phyloP scores from a whole-genome alignment of 129 eudicot genomes.

The Pulicaria dysenterica region DNA sequence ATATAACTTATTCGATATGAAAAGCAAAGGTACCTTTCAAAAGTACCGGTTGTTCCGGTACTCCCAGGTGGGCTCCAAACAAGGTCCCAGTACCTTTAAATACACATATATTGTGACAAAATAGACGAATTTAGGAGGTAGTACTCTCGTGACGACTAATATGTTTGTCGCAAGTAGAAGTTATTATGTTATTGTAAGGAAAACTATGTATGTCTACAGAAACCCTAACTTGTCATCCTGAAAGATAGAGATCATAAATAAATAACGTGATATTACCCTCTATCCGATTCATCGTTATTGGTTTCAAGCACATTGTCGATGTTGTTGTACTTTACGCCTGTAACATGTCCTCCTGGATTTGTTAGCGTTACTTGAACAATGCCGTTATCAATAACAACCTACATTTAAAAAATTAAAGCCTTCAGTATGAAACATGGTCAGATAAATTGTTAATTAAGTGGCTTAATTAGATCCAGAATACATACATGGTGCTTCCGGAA shows the following conservation, averaged over 20 bases:
- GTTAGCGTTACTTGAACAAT: constrained; percentile 59
- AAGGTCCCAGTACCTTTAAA: constrained; percentile 35
- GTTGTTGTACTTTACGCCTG: constrained; percentile 55
- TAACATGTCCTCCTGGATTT: constrained; percentile 72
- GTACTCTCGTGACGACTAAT: not conserved
- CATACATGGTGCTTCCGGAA: constrained; percentile 42
- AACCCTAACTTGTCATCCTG: not conserved
- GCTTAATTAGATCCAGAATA: not conserved
- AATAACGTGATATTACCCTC: constrained; percentile 49
- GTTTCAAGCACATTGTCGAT: constrained; percentile 66
- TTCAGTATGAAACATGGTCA: not conserved
- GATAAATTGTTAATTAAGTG: not conserved
- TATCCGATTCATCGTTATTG: constrained; percentile 46
- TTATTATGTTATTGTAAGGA: too few species aligned
- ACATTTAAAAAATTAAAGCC: constrained; percentile 16
- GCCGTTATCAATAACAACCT: constrained; percentile 75
- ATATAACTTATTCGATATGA: not conserved
- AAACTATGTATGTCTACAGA: too few species aligned
- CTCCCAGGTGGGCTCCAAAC: constrained; percentile 37
- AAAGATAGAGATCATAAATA: not conserved
- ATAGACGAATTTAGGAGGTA: not conserved
- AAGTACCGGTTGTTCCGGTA: constrained; percentile 34
- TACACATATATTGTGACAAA: not conserved
- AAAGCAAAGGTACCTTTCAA: constrained; percentile 6
- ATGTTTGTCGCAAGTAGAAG: too few species aligned